phyloP scores from a whole-genome alignment of 306 rosid species.

The Cicer pinnatifidum region DNA sequence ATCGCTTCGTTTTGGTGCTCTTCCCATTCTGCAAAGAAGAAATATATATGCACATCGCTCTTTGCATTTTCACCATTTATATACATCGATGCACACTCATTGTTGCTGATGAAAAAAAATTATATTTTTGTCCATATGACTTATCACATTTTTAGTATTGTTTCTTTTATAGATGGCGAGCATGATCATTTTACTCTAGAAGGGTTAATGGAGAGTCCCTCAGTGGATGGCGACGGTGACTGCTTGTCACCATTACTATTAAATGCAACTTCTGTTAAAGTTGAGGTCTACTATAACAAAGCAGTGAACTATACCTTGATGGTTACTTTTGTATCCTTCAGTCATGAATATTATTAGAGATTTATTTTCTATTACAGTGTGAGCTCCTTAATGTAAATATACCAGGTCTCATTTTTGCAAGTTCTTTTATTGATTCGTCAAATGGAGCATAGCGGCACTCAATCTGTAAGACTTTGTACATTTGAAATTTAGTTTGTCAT shows the following conservation, averaged over 20 bases:
- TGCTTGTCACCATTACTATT: conserved; percentile 80
- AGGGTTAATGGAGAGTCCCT: conserved; percentile 92
- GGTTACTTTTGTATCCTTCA: conserved; percentile 98
- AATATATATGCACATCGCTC: neutral
- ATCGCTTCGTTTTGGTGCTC: neutral
- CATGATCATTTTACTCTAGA: conserved; percentile 69
- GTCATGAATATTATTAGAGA: conserved; percentile 17
- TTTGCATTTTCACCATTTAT: conserved; percentile 2
- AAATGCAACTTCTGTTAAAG: conserved; percentile 84
- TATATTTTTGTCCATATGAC: conserved; percentile 4
- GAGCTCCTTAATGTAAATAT: conserved; percentile 61
- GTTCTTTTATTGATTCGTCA: conserved; percentile 91
- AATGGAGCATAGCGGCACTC: conserved; percentile 98
- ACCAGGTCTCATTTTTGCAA: conserved; percentile 88
- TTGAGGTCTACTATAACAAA: conserved; percentile 89
- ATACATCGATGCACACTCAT: conserved; percentile 16
- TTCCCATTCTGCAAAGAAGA: conserved; percentile 16
- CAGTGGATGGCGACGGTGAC: conserved; percentile 78
- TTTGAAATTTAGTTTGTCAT: conserved; percentile 24
- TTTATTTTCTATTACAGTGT: conserved; percentile 36
- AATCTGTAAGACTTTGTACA: conserved; percentile 70
- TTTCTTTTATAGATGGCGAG: conserved; percentile 60
- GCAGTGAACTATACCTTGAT: conserved; percentile 97
- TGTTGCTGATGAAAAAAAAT: conserved; percentile 2
- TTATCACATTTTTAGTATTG: conserved; percentile 41